These are phyloP conservation scores for Nicotiana rustica DNA, from an alignment of 305 asterid species.

Conservation along the genomic window DNA sequence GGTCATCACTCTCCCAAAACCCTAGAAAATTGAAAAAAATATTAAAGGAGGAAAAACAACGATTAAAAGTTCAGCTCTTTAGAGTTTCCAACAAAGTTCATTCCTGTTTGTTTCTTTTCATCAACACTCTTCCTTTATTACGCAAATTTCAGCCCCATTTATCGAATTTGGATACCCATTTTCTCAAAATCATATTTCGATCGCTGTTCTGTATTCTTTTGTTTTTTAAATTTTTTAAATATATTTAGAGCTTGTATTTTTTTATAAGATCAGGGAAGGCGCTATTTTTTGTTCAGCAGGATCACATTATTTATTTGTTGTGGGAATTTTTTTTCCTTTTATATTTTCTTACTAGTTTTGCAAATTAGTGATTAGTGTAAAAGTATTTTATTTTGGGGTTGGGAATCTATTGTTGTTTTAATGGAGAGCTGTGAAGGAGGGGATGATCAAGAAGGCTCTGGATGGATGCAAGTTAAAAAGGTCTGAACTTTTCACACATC, in stretches of 20 bases:
- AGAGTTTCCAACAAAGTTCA: background rate
- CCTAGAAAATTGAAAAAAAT: slow-evolving; percentile 21
- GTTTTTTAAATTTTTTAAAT: background rate
- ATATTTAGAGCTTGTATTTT: slow-evolving; percentile 21
- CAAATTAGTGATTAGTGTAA: slow-evolving; percentile 40
- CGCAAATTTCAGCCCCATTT: slow-evolving; percentile 3
- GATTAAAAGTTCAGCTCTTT: background rate
- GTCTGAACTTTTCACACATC: slow-evolving; percentile 48
- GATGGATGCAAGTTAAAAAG: slow-evolving; percentile 99
- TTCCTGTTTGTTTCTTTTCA: slow-evolving; percentile 11
- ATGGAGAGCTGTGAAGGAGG: slow-evolving; percentile 74
- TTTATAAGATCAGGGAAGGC: slow-evolving; percentile 14
- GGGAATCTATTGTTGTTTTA: slow-evolving; percentile 28
- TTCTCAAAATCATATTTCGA: background rate
- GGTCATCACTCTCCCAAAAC: slow-evolving; percentile 4
- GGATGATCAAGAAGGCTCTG: slow-evolving; percentile 85
- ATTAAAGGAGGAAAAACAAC: background rate
- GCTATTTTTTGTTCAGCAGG: background rate
- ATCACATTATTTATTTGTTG: background rate
- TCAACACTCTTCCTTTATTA: background rate
- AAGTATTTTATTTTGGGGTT: slow-evolving; percentile 28
- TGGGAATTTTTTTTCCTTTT: background rate
- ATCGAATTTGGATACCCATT: background rate
- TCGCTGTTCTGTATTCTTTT: background rate
- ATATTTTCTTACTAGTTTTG: background rate